Percentiles rank a stretch among this genome's conserved stretches.
These are phyloP conservation scores for Hypocreales sp. DNA, from an alignment of 2,329 filamentous ascomycete genomes.

Conservation along the genomic window DNA sequence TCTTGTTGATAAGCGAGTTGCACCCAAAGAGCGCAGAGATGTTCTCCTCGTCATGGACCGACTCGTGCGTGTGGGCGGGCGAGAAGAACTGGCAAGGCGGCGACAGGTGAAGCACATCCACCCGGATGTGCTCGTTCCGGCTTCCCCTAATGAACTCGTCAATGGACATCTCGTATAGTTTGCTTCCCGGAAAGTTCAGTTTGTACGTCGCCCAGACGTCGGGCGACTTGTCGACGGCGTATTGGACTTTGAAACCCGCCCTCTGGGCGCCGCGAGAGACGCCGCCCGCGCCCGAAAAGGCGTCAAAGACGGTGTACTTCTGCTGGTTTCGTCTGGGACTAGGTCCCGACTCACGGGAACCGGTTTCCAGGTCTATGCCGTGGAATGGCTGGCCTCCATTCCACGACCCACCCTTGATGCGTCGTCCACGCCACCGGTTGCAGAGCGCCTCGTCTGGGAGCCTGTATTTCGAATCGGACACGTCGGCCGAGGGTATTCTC, in stretches of 20 bases:
- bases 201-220: slow-evolving; percentile 42
- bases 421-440: slow-evolving; percentile 15
- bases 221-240: slow-evolving; percentile 47
- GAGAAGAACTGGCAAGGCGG: slow-evolving; percentile 70
- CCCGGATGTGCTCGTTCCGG: slow-evolving; percentile 18
- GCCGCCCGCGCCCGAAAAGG: slow-evolving; percentile 60
- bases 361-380: neutral
- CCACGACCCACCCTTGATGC: slow-evolving; percentile 17
- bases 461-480: slow-evolving; percentile 12
- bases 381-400: neutral
- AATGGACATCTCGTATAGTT: slow-evolving; percentile 31
- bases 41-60: slow-evolving; percentile 56
- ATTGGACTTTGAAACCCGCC: slow-evolving; percentile 41
- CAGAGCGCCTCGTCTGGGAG: slow-evolving; percentile 16
- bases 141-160: slow-evolving; percentile 28
- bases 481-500: slow-evolving; percentile 15
- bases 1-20: slow-evolving; percentile 36
- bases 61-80: slow-evolving; percentile 51
- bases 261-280: slow-evolving; percentile 46
- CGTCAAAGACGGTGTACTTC: slow-evolving; percentile 53
- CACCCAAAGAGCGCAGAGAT: slow-evolving; percentile 41
- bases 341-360: neutral
- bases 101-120: slow-evolving; percentile 60
- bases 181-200: slow-evolving; percentile 37
- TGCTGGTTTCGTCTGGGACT: slow-evolving; percentile 14